Evolutionary conservation across 495 filamentous ascomycete species (phyloP), one percentile per base, ranked within the genome.

Genomic region (Rhizodiscina lignyota): DNA sequence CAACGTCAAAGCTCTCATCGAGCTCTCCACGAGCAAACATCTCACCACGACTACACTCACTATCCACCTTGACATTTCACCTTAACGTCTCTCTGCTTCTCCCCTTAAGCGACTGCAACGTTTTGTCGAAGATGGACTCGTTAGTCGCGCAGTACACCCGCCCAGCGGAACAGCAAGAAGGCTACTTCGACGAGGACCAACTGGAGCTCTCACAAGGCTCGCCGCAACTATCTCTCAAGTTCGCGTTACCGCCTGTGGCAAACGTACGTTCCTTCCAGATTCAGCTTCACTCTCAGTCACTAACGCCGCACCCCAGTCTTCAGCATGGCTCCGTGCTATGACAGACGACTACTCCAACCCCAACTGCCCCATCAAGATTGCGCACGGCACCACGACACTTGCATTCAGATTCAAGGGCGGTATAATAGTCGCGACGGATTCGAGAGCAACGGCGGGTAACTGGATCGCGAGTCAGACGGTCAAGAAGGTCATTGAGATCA

Each of bases 381-480:
- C 91, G 28, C 91, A 97, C 70, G 89, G 89, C 55, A 97, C 89
- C 31, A 97, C 89, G 40, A 97, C 89, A n/a, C 70, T 97, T 27
- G 85, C 87, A 32, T 97, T 97, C 68, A 68, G 87, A 46, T 97
- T 96, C 67, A 73, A 96, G 61, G 84, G 83, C 45, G 89, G 89
- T 52, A 97, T 97, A 60, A 89, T 97, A 49, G 89, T 97, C 34
- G 85, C 84, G 17, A 97, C 89, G 16, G 89, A 97, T 63, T 97
- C 89, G 19, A 71, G 89, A 61, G 89, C 89, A 24, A 87, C 87
- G 37, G 85, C 87, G 20, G 89, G 89, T 45, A 85, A 84, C 67
- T 97, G 89, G 89, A 97, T 97, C 60, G 91, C 89, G 36, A 85
- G 78, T 59, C 89, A 97, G 67, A 97, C 89, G 35, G 89, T 97